Conservation (phyloP, 768 basidiomycete species). For the Mycena alexandri region DNA sequence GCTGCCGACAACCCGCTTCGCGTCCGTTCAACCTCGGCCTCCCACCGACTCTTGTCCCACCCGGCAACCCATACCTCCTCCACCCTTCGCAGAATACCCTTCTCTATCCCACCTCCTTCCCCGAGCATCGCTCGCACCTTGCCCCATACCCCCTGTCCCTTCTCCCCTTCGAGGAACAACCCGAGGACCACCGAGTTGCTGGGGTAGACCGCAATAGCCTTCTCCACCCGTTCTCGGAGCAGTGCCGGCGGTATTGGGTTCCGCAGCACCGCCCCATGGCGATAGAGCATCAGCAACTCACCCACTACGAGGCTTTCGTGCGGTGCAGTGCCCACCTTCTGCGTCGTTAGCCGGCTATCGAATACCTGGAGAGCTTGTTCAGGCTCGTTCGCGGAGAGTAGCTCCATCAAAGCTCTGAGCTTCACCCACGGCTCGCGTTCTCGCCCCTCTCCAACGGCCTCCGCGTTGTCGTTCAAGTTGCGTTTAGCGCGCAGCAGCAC, state of each 20-base stretch:
- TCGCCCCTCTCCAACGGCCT: slow-evolving; percentile 56
- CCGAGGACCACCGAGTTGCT: slow-evolving; percentile 80
- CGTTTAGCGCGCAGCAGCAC: slow-evolving; percentile 75
- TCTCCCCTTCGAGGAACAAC: slow-evolving; percentile 82
- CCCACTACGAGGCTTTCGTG: slow-evolving; percentile 72
- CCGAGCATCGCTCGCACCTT: slow-evolving; percentile 70
- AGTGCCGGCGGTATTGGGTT: slow-evolving; percentile 69
- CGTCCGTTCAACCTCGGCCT: slow-evolving; percentile 76
- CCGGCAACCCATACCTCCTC: slow-evolving; percentile 84
- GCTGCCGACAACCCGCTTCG: slow-evolving; percentile 72
- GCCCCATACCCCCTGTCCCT: slow-evolving; percentile 85
- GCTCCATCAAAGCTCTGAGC: slow-evolving; percentile 72
- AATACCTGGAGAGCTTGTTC: slow-evolving; percentile 57
- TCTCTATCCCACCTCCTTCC: slow-evolving; percentile 60
- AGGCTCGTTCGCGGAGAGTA: slow-evolving; percentile 62
- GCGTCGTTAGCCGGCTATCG: slow-evolving; percentile 48
- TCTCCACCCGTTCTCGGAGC: slow-evolving; percentile 68
- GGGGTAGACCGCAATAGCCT: slow-evolving; percentile 70
- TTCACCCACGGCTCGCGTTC: slow-evolving; percentile 76
- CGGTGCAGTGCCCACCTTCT: slow-evolving; percentile 41
- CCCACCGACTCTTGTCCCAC: slow-evolving; percentile 85
- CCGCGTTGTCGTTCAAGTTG: slow-evolving; percentile 65
- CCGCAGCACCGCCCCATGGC: slow-evolving; percentile 65
- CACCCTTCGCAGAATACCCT: slow-evolving; percentile 68
- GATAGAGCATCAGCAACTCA: slow-evolving; percentile 71